Percentiles rank a stretch among this genome's conserved stretches.
Conservation (phyloP, 2,329 filamentous ascomycete species). For the Helminthosporium solani region DNA sequence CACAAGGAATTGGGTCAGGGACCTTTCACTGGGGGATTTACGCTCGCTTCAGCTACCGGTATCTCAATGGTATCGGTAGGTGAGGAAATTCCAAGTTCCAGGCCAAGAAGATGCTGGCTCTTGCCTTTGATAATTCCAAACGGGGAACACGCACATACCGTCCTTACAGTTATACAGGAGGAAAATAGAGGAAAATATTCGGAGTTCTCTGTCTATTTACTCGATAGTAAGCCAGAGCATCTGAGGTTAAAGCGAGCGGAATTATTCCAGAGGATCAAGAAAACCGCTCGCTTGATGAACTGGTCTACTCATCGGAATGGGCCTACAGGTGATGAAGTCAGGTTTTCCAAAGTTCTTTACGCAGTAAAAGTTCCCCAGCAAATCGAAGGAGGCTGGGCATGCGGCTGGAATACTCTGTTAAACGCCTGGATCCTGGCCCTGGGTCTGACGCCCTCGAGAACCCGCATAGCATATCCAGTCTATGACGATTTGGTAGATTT, state of each 20-base stretch:
- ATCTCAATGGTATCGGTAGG: not conserved
- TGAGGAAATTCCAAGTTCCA: not conserved
- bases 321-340: too few relatives aligned
- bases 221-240: conserved; percentile 5
- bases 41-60: not conserved
- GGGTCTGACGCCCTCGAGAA: too few relatives aligned
- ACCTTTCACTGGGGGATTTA: conserved; percentile 10
- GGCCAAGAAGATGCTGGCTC: conserved; percentile 14
- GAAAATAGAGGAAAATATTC: not conserved
- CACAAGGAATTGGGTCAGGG: not conserved
- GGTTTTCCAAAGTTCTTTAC: too few relatives aligned
- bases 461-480: not conserved
- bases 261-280: not conserved
- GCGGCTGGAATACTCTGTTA: not conserved
- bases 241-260: not conserved
- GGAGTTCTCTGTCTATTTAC: conserved; percentile 8
- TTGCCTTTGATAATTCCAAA: conserved; percentile 2
- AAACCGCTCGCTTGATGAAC: not conserved
- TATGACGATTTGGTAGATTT: not conserved
- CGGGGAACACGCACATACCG: not conserved
- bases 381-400: not conserved
- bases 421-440: too few relatives aligned
- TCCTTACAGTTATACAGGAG: conserved; percentile 15
- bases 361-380: too few relatives aligned
- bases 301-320: conserved; percentile 8